Conservation (phyloP, 805 yeast species). For the Schizosaccharomyces osmophilus region DNA sequence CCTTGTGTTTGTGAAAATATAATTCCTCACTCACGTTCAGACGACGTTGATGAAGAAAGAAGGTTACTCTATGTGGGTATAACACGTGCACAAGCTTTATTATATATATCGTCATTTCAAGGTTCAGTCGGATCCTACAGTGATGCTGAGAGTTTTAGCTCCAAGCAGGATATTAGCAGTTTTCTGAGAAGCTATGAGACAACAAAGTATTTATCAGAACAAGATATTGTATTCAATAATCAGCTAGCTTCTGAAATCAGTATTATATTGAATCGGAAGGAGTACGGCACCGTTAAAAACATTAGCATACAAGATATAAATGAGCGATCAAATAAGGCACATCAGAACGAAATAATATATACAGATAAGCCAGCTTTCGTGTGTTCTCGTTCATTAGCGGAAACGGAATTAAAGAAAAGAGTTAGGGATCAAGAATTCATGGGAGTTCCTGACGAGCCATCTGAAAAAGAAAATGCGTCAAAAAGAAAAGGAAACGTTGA, state of each 20-base stretch:
- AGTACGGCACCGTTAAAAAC: neutral
- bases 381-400: neutral
- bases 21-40: conserved; percentile 31
- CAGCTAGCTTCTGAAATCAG: neutral
- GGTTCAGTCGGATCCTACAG: neutral
- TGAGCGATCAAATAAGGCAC: neutral
- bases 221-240: neutral
- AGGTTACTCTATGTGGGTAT: conserved; percentile 70
- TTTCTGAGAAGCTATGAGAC: neutral
- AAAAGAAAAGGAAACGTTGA: neutral
- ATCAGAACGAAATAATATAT: neutral
- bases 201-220: neutral
- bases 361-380: neutral
- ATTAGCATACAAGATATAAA: neutral
- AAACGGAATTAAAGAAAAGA: neutral
- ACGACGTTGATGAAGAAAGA: conserved; percentile 43
- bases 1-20: conserved; percentile 46
- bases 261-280: neutral
- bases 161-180: neutral
- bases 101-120: neutral
- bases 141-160: neutral
- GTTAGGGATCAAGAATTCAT: neutral
- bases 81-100: conserved; percentile 47
- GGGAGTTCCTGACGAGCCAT: neutral
- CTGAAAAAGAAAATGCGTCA: neutral